phyloP scores from a whole-genome alignment of 2,329 filamentous ascomycete genomes.

The Pyrenophora graminea region DNA sequence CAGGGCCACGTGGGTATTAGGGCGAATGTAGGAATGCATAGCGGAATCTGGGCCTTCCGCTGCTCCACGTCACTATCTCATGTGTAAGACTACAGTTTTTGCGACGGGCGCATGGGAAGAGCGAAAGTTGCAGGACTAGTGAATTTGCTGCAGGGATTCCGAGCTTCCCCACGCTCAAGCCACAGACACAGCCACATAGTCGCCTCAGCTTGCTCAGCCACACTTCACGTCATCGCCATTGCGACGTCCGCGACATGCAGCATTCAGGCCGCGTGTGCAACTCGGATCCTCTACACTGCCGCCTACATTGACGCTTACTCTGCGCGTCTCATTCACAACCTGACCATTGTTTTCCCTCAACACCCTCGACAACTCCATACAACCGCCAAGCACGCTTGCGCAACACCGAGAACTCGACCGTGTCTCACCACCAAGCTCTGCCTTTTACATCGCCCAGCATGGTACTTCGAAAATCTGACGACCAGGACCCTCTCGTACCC shows the following conservation, averaged over 20 bases:
- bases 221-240: constrained; percentile 17
- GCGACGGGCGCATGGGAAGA: not conserved
- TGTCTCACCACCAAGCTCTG: not conserved
- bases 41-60: constrained; percentile 16
- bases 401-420: not conserved
- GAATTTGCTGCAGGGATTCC: constrained; percentile 9
- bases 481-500: constrained; percentile 45
- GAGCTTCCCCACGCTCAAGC: not conserved
- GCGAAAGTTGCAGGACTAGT: constrained; percentile 7
- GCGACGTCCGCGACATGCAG: constrained; percentile 1
- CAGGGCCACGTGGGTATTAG: constrained; percentile 58
- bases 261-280: constrained; percentile 11
- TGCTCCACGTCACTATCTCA: constrained; percentile 11
- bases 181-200: not conserved
- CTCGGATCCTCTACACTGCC: constrained; percentile 2
- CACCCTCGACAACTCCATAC: not conserved
- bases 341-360: not conserved
- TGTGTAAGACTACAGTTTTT: constrained; percentile 10
- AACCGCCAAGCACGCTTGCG: not conserved
- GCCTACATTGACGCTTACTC: not conserved
- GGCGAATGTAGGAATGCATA: constrained; percentile 55
- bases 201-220: not conserved
- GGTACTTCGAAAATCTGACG: constrained; percentile 52
- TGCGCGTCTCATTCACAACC: not conserved
- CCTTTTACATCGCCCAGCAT: constrained; percentile 34